A percentile compares a stretch with the other conserved stretches of the same genome.
These are phyloP conservation scores for Pyrenophora graminea DNA, from an alignment of 2,329 filamentous ascomycete species.

Conservation along the genomic window DNA sequence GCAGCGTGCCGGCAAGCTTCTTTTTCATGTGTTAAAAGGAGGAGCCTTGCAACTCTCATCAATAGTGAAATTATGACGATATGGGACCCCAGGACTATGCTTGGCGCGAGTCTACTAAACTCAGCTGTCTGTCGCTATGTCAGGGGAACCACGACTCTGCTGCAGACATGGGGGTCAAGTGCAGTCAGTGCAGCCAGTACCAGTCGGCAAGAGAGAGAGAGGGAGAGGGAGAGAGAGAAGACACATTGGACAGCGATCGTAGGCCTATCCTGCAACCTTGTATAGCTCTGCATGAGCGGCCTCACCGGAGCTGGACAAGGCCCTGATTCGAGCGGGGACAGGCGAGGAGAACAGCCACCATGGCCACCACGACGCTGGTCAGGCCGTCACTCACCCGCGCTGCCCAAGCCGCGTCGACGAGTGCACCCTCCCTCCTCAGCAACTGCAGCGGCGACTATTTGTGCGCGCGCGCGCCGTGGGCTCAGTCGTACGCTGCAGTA, in stretches of 20 bases:
- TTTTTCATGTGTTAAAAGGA: conserved; percentile 32
- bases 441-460: conserved; percentile 18
- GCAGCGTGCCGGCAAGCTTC: conserved; percentile 13
- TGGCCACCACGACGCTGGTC: conserved; percentile 23
- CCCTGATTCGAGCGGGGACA: conserved; percentile 38
- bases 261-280: conserved; percentile 35
- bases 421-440: conserved; percentile 4
- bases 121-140: conserved; percentile 8
- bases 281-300: conserved; percentile 45
- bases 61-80: conserved; percentile 36
- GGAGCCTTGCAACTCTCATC: conserved; percentile 19
- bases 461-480: conserved; percentile 15
- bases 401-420: conserved; percentile 7
- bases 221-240: not conserved
- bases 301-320: conserved; percentile 34
- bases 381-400: conserved; percentile 7
- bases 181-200: not conserved
- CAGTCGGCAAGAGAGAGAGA: conserved; percentile 10
- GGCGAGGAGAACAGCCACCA: conserved; percentile 23
- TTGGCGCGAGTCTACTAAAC: conserved; percentile 18
- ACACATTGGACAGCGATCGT: conserved; percentile 40
- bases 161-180: conserved; percentile 19
- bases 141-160: conserved; percentile 29
- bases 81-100: conserved; percentile 20
- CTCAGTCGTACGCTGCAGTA: conserved; percentile 17